Base-by-base conservation (phyloP, 2,329 filamentous ascomycete species). In the Aspergillus puulaauensis region DNA sequence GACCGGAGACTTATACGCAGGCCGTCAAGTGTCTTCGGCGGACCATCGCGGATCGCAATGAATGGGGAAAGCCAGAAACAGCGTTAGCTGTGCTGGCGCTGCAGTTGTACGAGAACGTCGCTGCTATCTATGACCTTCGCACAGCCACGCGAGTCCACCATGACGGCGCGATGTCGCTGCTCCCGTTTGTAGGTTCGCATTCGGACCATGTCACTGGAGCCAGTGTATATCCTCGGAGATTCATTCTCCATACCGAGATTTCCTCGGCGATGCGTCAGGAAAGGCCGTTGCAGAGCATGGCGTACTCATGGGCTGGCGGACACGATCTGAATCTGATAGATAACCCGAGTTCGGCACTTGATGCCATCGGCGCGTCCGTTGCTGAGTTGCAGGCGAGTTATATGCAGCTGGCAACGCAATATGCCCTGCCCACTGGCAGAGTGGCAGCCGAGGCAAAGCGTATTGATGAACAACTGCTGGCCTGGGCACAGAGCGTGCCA, bases 41-140 rank as follows among this genome's bases (percentile, higher is more conserved):
- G 6, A 41, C 40, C 8, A 23, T 53, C 9, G 37, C 57, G 51
- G 47, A 58, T 31, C 50, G 8, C 47, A 31, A 41, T 14, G 46
- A 61, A 50, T 52, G 54, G 37, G 51, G 58, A 2, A 50, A 55
- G 17, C 33, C 55, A 24, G 61, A 46, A 35, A 64, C 62, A 11
- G 40, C 51, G 21, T 31, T 63, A 15, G 59, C 62, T 9, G 57
- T 61, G 19, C 37, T 66, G 52, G 41, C 58, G 9, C 55, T 66
- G 52, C 63, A 66, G 33, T 33, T 58, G 7, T 65, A 64, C 33
- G 64, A 66, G 53, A 65, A 54, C 33, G 44, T 63, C 19, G 48
- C 51, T 21, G 64, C 61, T 24, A 47, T 66, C 9, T 66, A 62
- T 43, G 57, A 47, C 47, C 50, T 57, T 44, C 63, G 59, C 50